phyloP scores from a whole-genome alignment of 352 stramenopile genomes.

The Globisporangium carolinianum region DNA sequence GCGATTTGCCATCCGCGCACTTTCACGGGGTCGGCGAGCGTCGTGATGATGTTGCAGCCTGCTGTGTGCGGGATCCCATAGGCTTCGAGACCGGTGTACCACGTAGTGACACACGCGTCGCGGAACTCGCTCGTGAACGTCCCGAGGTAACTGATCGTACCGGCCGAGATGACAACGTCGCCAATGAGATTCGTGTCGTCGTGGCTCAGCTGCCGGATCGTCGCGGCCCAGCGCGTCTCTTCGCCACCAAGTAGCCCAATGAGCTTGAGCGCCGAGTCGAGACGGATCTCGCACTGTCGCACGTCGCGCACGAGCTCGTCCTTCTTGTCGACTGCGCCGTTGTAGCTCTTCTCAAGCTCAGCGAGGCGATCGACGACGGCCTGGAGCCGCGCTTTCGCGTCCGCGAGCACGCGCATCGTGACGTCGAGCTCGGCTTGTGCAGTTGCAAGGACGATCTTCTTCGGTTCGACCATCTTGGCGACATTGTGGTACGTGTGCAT shows the following conservation, averaged over 20 bases:
- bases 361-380: slow-evolving; percentile 84
- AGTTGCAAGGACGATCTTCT: slow-evolving; percentile 80
- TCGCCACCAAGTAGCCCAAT: slow-evolving; percentile 88
- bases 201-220: slow-evolving; percentile 68
- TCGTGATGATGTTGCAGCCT: slow-evolving; percentile 86
- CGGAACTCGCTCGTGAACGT: slow-evolving; percentile 93
- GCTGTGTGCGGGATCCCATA: slow-evolving; percentile 75
- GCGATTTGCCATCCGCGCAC: slow-evolving; percentile 89
- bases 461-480: slow-evolving; percentile 89
- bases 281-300: slow-evolving; percentile 74
- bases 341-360: slow-evolving; percentile 88
- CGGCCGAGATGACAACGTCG: slow-evolving; percentile 88
- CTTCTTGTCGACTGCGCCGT: slow-evolving; percentile 83
- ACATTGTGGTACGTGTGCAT: slow-evolving; percentile 93
- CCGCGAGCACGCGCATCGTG: slow-evolving; percentile 82
- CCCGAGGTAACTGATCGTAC: slow-evolving; percentile 90
- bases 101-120: slow-evolving; percentile 72
- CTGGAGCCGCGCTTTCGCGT: slow-evolving; percentile 75
- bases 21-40: slow-evolving; percentile 86
- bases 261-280: slow-evolving; percentile 88
- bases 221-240: slow-evolving; percentile 85
- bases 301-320: slow-evolving; percentile 78
- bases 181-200: slow-evolving; percentile 88
- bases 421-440: slow-evolving; percentile 84
- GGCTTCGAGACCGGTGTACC: slow-evolving; percentile 72